Evolutionary conservation across 2,329 filamentous ascomycete species (phyloP).

Genomic region (Phaeosphaeria sp.): DNA sequence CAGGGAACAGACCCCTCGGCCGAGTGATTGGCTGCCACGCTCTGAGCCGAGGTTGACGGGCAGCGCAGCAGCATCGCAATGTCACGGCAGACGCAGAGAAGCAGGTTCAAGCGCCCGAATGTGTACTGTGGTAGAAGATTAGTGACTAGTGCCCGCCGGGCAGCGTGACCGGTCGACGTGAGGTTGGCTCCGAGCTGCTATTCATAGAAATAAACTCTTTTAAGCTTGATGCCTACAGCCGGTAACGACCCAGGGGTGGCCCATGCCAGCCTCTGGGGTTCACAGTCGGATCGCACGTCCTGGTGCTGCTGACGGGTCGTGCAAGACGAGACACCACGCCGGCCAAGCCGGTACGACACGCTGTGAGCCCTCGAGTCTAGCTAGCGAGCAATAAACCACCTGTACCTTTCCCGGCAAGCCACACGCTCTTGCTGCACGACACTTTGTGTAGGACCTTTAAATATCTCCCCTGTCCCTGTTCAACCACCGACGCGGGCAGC

Average conservation of each 20-base stretch:
- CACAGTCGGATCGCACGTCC: constrained; percentile 1
- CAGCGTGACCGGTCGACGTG: constrained; percentile 24
- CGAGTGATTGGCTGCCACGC: constrained; percentile 14
- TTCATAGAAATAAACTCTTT: constrained; percentile 43
- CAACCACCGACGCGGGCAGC: constrained; percentile 23
- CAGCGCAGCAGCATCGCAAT: constrained; percentile 9
- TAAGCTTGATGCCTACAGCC: constrained; percentile 28
- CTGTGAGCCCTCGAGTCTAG: not conserved
- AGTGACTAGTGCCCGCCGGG: constrained; percentile 32
- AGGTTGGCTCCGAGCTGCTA: constrained; percentile 30
- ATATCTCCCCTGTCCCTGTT: constrained; percentile 27
- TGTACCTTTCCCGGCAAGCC: constrained; percentile 21
- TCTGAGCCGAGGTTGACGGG: constrained; percentile 24
- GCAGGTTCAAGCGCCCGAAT: constrained; percentile 38
- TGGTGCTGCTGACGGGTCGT: constrained; percentile 3
- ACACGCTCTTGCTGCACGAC: constrained; percentile 25
- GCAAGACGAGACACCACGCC: not conserved
- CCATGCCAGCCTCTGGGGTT: constrained; percentile 25
- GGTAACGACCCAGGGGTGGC: constrained; percentile 5
- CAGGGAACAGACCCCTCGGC: not conserved
- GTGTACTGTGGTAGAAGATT: constrained; percentile 29
- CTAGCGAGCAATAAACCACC: constrained; percentile 17
- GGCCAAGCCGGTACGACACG: not conserved
- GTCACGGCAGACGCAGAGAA: constrained; percentile 15
- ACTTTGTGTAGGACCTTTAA: constrained; percentile 25